These are phyloP conservation scores for Blakeslea trispora DNA, from an alignment of 371 early-diverging fungal species.

Conservation along the genomic window DNA sequence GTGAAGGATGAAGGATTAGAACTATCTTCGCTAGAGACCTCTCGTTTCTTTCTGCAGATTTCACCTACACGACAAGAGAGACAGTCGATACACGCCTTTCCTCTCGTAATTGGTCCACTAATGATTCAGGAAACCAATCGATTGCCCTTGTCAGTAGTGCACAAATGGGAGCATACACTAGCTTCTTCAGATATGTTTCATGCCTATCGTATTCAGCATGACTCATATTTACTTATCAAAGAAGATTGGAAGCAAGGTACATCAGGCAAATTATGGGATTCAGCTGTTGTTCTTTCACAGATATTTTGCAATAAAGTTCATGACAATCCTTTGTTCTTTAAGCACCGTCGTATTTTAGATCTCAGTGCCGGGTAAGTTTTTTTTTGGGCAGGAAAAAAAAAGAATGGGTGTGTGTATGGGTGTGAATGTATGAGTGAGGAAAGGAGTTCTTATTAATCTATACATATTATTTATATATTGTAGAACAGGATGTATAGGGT, in stretches of 20 bases:
- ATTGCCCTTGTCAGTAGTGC: too few relatives aligned
- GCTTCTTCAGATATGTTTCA: slow-evolving; percentile 7
- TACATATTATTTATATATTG: too few relatives aligned
- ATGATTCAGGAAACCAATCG: not conserved
- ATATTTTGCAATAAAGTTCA: slow-evolving; percentile 40
- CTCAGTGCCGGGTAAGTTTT: slow-evolving; percentile 46
- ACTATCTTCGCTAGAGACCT: not conserved
- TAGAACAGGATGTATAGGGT: slow-evolving; percentile 29
- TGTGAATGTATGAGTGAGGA: too few relatives aligned
- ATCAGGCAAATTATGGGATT: slow-evolving; percentile 66
- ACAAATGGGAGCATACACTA: not conserved
- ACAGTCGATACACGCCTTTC: slow-evolving; percentile 15
- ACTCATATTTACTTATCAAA: slow-evolving; percentile 33
- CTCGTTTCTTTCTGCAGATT: slow-evolving; percentile 7
- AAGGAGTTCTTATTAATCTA: too few relatives aligned
- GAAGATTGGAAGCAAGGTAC: slow-evolving; percentile 55
- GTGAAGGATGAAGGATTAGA: slow-evolving; percentile 1
- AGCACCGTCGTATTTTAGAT: slow-evolving; percentile 39
- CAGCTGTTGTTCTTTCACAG: slow-evolving; percentile 53
- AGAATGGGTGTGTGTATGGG: slow-evolving; percentile 13
- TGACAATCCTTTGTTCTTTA: slow-evolving; percentile 18
- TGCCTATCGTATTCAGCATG: slow-evolving; percentile 4
- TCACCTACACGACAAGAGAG: slow-evolving; percentile 4
- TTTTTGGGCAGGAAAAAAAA: slow-evolving; percentile 29
- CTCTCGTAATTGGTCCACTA: slow-evolving; percentile 20